These are phyloP conservation scores for Adansonia digitata DNA, from an alignment of 345 rosid genomes.

Conservation along the genomic window DNA sequence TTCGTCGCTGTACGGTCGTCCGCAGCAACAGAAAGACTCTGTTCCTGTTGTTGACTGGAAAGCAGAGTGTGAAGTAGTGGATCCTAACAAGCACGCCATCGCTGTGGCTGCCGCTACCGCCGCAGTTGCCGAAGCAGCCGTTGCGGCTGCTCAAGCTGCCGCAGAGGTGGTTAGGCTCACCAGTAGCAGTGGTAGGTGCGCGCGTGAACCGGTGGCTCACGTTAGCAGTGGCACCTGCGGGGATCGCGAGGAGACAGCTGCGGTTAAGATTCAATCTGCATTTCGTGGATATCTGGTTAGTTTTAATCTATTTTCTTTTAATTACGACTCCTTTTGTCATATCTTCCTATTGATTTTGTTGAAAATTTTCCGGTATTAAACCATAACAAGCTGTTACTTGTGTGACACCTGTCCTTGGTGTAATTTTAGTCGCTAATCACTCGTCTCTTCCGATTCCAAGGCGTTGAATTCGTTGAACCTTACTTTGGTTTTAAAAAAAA, in stretches of 20 bases:
- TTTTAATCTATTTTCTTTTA: background rate
- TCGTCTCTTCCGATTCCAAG: background rate
- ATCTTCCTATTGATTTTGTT: background rate
- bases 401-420: slow-evolving; percentile 9
- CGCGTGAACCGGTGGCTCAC: slow-evolving; percentile 22
- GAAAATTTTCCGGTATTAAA: slow-evolving; percentile 24
- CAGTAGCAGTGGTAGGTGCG: slow-evolving; percentile 62
- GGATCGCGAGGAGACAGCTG: slow-evolving; percentile 42
- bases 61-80: slow-evolving; percentile 11
- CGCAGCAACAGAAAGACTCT: slow-evolving; percentile 4
- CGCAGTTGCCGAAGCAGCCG: slow-evolving; percentile 74
- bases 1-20: slow-evolving; percentile 4
- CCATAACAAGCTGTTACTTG: background rate
- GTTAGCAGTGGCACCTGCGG: slow-evolving; percentile 24
- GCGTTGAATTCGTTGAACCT: background rate
- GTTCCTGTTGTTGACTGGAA: slow-evolving; percentile 16
- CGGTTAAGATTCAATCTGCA: slow-evolving; percentile 67
- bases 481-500: background rate
- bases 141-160: slow-evolving; percentile 72
- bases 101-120: slow-evolving; percentile 84
- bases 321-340: background rate
- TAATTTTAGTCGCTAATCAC: background rate
- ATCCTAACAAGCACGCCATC: slow-evolving; percentile 56
- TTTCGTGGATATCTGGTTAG: slow-evolving; percentile 91
- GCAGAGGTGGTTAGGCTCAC: slow-evolving; percentile 72